Evolutionary conservation across 371 early-diverging fungal genomes (phyloP), one percentile per base, ranked within the genome.

Genomic region (Actinomortierella wolfii): DNA sequence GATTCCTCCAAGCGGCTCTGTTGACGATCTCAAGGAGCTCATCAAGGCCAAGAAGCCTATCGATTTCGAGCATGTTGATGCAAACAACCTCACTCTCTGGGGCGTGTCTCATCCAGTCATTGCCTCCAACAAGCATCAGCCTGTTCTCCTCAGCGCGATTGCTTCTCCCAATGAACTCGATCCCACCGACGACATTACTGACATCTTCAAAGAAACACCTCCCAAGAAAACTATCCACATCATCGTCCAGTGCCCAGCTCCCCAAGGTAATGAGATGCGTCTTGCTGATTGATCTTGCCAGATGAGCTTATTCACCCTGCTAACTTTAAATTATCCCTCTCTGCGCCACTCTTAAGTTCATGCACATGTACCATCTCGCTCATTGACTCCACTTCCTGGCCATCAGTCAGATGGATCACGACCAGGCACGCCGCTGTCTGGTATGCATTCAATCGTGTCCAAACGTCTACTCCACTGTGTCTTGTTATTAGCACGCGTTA

Each of bases 71-170:
- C 39, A 34, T 8, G 49, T 57, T 34, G 28, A 57, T 49, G 57
- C 57, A 8, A 21, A 57, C 20, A 20, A 57, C n/a, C 57, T 57
- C 49, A 39, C 57, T 23, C 26, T 48, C 24, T 57, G 57, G 57
- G 39, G 44, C 34, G 57, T 57, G 21, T 47, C 49, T 23, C 47
- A 48, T 48, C 49, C 48, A 15, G 43, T 49, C 34, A 57, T 49
- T 34, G 57, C 57, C 20, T 34, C 34, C 20, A 29, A 57, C 57
- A 49, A 57, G 49, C 49, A 57, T n/a, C 1, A 39, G 1, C 43
- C 57, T 8, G 41, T 26, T 57, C 24, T 48, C 34, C 15, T 47
- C 34, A 47, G 48, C 40, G 40, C 29, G 47, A 49, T 49, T 49
- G 41, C 48, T 40, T 20, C 57, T 3, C 18, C 40, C 20, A 57